Evolutionary conservation across 306 rosid genomes (phyloP), one percentile per base, ranked within the genome.

Genomic region (Alnus rubra): DNA sequence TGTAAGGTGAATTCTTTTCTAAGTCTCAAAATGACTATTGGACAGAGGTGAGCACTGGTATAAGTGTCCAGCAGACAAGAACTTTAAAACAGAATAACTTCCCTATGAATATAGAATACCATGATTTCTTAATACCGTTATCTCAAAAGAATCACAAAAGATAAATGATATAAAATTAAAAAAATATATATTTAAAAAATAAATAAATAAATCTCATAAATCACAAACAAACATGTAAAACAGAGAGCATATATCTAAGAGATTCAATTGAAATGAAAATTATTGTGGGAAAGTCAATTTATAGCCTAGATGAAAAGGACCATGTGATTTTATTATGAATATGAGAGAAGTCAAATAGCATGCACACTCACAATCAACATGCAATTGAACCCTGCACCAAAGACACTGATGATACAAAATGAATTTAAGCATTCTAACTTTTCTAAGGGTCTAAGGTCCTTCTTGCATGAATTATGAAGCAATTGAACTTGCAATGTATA

Each of bases 401-500:
- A 28, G 65, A 59, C 65, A 59, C 14, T 1, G 7, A 37, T 33
- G 70, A 37, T 18, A 16, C 53, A 15, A 16, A 51, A 79, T 63
- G 78, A 15, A 79, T 31, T 18, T 19, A 44, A 18, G 33, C 37
- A 28, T 44, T 74, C 10, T 28, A 59, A 44, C 14, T 11, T 16
- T 44, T 19, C 4, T 37, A 19, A 63, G 7, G 30, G 64, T 53
- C 67, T 7, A 28, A 7, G 13, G 11, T 13, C 18, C 45, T 15
- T 52, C 71, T 45, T 68, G 72, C 52, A 42, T 18, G 51, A 68
- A 67, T 12, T 28, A 68, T 8, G 49, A 67, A 67, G 51, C 52
- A 68, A 68, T 68, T 42, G 5, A 68, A 68, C 72, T 68, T 16
- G 31, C 44, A 68, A 42, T 14, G 1, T 33, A 68, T 7, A 58